Base-by-base conservation (phyloP, 371 early-diverging fungal genomes). In the Capniomyces stellatus region DNA sequence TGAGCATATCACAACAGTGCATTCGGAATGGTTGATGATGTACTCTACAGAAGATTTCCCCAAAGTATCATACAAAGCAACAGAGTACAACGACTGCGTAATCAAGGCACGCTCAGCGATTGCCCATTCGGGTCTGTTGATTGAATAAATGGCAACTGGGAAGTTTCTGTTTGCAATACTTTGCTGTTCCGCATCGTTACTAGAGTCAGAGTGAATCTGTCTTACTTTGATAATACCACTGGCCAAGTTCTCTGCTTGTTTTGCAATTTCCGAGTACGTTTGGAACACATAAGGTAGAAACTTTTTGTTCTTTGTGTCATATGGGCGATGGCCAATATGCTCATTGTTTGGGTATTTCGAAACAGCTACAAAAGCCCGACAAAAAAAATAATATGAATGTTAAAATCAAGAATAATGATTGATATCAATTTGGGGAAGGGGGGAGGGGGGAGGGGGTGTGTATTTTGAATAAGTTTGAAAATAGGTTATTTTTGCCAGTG, bases 121-220 rank as follows among this genome's bases (percentile, higher is more conserved):
- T 49, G 77, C 75, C 94, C 94, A 96, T 69, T 96, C 97, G 12
- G 82, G 68, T 31, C 87, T 70, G 69, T 94, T 96, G 54, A 85
- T 73, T 43, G 88, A 75, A 66, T 85, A 93, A 30, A 95, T 57
- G 27, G 87, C 86, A 41, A 89, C 50, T 10, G 64, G 51, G 31
- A 30, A 54, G 12, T 44, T 46, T 28, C 46, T 46, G 39, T 22
- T 42, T 21, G 3, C 19, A 43, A 46, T 25, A 13, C 4, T 40
- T 23, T 46, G 2, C 31, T 29, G 6, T 22, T 23, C 48, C 30
- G 21, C 4, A 24, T 29, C 19, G 29, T 46, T 29, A 31, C 3
- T 8, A 0, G 50, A 39, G 0, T 60, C 56, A 2, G 67, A 57
- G 35, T 59, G 35, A 23, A 60, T 31, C 6, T 42, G 23, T n/a